Conservation (phyloP, 1,139 yeast genomes). For the Candida albicans region DNA sequence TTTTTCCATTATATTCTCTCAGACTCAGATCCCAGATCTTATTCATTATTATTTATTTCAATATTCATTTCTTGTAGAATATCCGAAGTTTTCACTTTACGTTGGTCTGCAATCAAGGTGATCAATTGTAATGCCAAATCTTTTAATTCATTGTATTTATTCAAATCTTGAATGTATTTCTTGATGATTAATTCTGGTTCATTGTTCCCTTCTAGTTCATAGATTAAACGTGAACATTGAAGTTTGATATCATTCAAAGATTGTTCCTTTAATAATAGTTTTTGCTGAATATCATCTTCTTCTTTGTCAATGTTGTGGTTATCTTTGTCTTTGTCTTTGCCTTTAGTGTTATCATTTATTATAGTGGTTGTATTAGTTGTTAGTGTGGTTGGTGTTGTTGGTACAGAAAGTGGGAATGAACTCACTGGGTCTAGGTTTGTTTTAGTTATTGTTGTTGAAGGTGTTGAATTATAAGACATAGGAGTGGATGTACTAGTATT, state of each 20-base stretch:
- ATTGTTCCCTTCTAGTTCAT: constrained; percentile 33
- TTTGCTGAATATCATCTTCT: constrained; percentile 10
- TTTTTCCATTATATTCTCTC: no score
- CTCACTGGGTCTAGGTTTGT: no score
- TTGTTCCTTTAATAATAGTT: constrained; percentile 22
- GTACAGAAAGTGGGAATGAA: no score
- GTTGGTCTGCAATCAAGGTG: constrained; percentile 51
- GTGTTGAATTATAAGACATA: no score
- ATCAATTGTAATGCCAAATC: constrained; percentile 52
- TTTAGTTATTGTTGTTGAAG: no score
- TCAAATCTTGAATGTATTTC: constrained; percentile 43
- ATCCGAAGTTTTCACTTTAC: constrained; percentile 41
- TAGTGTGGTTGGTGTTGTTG: no score
- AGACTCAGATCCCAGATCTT: not conserved
- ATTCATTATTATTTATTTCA: constrained; percentile 18
- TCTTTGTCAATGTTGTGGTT: not conserved
- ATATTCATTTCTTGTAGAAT: constrained; percentile 31
- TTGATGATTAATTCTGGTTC: constrained; percentile 40
- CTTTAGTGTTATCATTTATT: no score
- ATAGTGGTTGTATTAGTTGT: no score
- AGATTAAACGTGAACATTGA: constrained; percentile 35
- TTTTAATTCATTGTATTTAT: constrained; percentile 49
- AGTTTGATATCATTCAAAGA: constrained; percentile 34
- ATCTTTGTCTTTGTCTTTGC: no score
- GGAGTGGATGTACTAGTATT: no score